Conservation (phyloP, 108 stramenopile genomes). For the Pseudonitzschia multiseries region DNA sequence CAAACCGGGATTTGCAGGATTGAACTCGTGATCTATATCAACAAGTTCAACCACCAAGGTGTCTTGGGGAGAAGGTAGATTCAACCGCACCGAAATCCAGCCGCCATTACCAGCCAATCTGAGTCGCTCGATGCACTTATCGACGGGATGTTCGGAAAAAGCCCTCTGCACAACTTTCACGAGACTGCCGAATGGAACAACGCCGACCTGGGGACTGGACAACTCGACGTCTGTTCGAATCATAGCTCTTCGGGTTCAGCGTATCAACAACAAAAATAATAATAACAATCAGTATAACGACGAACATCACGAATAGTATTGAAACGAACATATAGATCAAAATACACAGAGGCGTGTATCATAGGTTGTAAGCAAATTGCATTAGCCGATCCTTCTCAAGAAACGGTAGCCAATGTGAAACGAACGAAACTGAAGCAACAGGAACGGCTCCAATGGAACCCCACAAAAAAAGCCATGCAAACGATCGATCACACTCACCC, state of each 20-base stretch:
- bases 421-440: neutral
- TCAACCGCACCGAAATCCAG: conserved; percentile 73
- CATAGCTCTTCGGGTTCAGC: conserved; percentile 36
- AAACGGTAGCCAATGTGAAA: neutral
- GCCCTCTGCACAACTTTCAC: conserved; percentile 66
- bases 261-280: neutral
- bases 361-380: too few species aligned
- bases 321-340: too few species aligned
- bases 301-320: neutral
- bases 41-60: conserved; percentile 56
- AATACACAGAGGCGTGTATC: too few species aligned
- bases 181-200: conserved; percentile 43
- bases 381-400: too few species aligned
- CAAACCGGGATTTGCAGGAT: conserved; percentile 55
- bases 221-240: conserved; percentile 76
- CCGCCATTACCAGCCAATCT: conserved; percentile 78
- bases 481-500: conserved; percentile 41
- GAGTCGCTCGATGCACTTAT: conserved; percentile 81
- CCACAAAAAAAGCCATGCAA: too few species aligned
- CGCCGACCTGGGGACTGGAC: conserved; percentile 57
- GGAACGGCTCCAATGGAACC: neutral
- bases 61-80: conserved; percentile 55
- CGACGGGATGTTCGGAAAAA: conserved; percentile 73
- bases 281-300: neutral
- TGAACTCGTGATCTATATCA: conserved; percentile 50